phyloP scores from a whole-genome alignment of 139 green algal genomes.

The Micractinium sp. region DNA sequence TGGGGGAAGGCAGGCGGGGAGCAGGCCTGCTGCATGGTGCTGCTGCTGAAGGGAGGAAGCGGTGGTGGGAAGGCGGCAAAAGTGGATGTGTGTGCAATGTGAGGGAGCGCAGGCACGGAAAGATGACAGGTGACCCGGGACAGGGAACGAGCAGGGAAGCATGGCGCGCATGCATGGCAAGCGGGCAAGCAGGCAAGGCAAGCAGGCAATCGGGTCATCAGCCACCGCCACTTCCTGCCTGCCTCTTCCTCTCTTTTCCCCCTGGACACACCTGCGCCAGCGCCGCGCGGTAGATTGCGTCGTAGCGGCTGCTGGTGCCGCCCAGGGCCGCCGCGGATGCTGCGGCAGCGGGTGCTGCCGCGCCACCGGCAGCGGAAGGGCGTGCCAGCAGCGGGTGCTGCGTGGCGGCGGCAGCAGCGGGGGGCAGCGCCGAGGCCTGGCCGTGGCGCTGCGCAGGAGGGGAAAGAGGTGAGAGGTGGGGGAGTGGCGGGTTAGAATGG shows the following conservation, averaged over 20 bases:
- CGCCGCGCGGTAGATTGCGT: constrained; percentile 23
- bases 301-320: neutral
- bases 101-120: too few relatives aligned
- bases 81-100: too few relatives aligned
- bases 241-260: neutral
- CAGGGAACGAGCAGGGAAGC: too few relatives aligned
- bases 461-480: neutral
- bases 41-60: too few relatives aligned
- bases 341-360: neutral
- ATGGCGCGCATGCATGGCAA: too few relatives aligned
- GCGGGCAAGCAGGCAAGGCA: too few relatives aligned
- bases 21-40: neutral
- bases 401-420: neutral
- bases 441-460: neutral
- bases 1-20: too few relatives aligned
- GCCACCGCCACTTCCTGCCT: too few relatives aligned
- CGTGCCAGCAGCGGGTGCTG: constrained; percentile 37
- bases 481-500: neutral
- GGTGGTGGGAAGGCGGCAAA: too few relatives aligned
- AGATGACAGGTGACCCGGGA: too few relatives aligned
- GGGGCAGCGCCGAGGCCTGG: neutral
- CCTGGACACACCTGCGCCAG: constrained; percentile 9
- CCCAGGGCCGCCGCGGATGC: neutral
- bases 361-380: neutral
- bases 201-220: too few relatives aligned